Evolutionary conservation across 1,284 basidiomycete genomes (phyloP), one percentile per base, ranked within the genome.

Genomic region (Malassezia restricta): DNA sequence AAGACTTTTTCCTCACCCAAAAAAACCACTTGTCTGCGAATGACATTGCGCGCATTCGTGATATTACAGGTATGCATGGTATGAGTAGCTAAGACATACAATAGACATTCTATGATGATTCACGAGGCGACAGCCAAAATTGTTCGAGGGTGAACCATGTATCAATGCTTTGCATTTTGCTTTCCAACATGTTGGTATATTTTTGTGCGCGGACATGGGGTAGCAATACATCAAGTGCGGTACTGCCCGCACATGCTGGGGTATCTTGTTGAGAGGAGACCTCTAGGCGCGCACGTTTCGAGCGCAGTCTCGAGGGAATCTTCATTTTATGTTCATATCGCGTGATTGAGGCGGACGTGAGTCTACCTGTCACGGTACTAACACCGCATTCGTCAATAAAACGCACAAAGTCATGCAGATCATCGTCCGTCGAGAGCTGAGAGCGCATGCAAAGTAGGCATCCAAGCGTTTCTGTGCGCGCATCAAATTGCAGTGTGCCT

Each of bases 1-100:
- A 72, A 50, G 68, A 71, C 52, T 68, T 71, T 38, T 70, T 72
- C 60, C 56, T 66, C 32, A 58, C 50, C 24, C 68, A 71, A 46
- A 71, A 70, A 43, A 57, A 64, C 35, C 59, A 71, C 40, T 49
- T 72, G 17, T 63, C 54, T 37, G 68, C 67, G 6, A 69, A 58
- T 50, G 68, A 71, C 45, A 56, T 68, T 12, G 68, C 68, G 3
- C 61, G 54, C 27, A 56, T 70, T 27, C 49, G 67, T 29, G 67
- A 70, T 43, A 66, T 60, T 0, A 69, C 67, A 4, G 66, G 68
- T 15, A 66, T 69, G 67, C 58, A 63, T 37, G 66, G 68, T 24
- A 66, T 69, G 65, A 56, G 59, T 29, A 63, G 65, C 31, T 47
- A 47, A 32, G 6, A 12, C 33, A 33, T 37, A 11, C 15, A n/a